These are phyloP conservation scores for Mortierella sp. DNA, from an alignment of 371 early-diverging fungal species.

Conservation along the genomic window DNA sequence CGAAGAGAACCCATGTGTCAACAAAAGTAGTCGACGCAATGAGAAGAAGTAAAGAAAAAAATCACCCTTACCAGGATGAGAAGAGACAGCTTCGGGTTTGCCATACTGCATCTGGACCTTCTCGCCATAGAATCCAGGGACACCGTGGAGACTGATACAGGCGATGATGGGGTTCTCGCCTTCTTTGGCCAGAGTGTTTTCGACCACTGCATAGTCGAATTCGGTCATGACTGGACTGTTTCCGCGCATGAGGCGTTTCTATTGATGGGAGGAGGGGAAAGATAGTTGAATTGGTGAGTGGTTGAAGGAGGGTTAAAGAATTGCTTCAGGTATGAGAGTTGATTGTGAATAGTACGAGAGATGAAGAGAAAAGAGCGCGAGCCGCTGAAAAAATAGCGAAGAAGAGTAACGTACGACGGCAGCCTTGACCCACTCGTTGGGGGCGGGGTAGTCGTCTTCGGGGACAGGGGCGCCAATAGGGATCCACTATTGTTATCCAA, in stretches of 20 bases:
- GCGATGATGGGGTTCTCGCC: constrained; percentile 44
- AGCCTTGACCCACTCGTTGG: constrained; percentile 3
- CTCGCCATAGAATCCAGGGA: constrained; percentile 34
- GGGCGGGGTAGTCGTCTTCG: constrained; percentile 19
- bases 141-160: constrained; percentile 24
- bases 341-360: no score
- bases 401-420: constrained; percentile 13
- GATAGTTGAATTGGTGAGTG: neutral
- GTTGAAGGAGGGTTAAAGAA: neutral
- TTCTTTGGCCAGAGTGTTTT: constrained; percentile 35
- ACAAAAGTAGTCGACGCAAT: no score
- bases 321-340: no score
- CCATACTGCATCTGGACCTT: constrained; percentile 28
- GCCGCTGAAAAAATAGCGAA: no score
- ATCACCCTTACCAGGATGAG: constrained; percentile 29
- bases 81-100: constrained; percentile 32
- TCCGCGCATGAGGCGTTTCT: constrained; percentile 38
- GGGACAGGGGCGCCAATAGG: neutral
- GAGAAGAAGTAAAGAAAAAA: no score
- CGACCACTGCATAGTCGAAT: constrained; percentile 43
- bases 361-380: no score
- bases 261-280: neutral
- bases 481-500: constrained; percentile 16
- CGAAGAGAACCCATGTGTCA: no score
- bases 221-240: constrained; percentile 29